Base-by-base conservation (phyloP, 768 basidiomycete species). In the Hericium coralloides region DNA sequence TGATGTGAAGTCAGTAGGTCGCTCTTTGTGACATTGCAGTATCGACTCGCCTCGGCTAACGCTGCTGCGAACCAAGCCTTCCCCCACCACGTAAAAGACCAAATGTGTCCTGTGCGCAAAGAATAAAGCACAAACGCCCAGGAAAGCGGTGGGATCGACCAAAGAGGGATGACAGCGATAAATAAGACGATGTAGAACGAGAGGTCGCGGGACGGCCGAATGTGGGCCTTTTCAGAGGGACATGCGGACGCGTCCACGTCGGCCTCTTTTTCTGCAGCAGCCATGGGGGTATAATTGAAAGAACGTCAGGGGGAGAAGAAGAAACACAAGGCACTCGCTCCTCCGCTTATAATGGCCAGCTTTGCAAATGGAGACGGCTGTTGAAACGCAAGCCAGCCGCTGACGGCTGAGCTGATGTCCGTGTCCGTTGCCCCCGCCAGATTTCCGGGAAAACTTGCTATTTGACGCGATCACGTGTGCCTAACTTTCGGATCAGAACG, bases 121-220 rank as follows among this genome's bases (percentile, higher is more conserved):
- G 79, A 69, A 66, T 75, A 75, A 59, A 75, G 48, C 45, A 78
- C 79, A 64, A 81, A 88, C 7, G 68, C 65, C 89, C 89, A 92
- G 20, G 85, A 79, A 22, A 83, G 63, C 10, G 87, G 84, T 7
- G 80, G 71, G 38, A 79, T 66, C 5, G 79, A 78, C 79, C 86
- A 87, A 55, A 90, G 60, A 8, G 89, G 88, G 4, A 79, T 63
- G 57, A 89, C 79, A 55, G 79, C 63, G 49, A 76, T 59, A 58
- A 84, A 57, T 38, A 90, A 71, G 59, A 81, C 83, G 54, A 80
- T 23, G 60, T 84, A 87, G 65, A 82, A 91, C 7, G 79, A 80
- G 43, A 69, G 59, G 31, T 73, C 62, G 55, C 81, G 79, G 45
- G 66, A 61, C 10, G 74, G 76, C 1, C 65, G 64, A 3, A 64